Base-by-base conservation (phyloP, 257 asterid species). In the Voacanga thouarsii region DNA sequence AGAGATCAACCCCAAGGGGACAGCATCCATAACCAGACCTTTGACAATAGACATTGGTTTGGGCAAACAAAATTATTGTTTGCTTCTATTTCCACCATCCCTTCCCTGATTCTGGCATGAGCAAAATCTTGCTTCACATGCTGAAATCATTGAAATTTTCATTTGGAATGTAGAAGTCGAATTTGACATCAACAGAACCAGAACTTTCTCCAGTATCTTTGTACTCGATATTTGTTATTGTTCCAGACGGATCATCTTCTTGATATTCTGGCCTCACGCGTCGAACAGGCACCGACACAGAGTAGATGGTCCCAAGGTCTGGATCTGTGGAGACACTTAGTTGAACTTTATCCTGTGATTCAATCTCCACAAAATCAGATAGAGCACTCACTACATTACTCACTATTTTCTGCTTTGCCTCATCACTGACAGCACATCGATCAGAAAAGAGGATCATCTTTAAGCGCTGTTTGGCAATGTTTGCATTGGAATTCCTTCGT, bases 371-470 rank as follows among this genome's bases (percentile, higher is more conserved):
- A 19, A 95, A 91, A 71, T 93, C 97, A 7, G 99, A 95, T 47
- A 95, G 79, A 14, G 90, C 92, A 6, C 79, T 91, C 60, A 95
- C 97, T 0, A 95, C 88, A 49, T 91, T 93, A 82, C 91, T 92
- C 23, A 94, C 97, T 26, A 94, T 94, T 91, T 88, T 86, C 90
- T 89, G 96, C 70, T 92, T 94, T n/a, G 98, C 98, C 82, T 89
- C 98, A 4, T 94, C 98, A 8, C 97, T 94, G 71, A 94, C 97
- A 21, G 96, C 98, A 70, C 98, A 92, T 10, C 97, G 86, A 79
- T 94, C 98, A 5, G 98, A 94, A 87, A 94, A 94, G 80, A 94
- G 91, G 82, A 94, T 94, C 98, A 94, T 94, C 89, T 88, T 91
- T 84, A 94, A 67, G 8, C 98, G 94, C 60, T 94, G 97, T 83